These are phyloP conservation scores for Wickerhamiella infanticola DNA, from an alignment of 1,139 yeast genomes.

Conservation along the genomic window DNA sequence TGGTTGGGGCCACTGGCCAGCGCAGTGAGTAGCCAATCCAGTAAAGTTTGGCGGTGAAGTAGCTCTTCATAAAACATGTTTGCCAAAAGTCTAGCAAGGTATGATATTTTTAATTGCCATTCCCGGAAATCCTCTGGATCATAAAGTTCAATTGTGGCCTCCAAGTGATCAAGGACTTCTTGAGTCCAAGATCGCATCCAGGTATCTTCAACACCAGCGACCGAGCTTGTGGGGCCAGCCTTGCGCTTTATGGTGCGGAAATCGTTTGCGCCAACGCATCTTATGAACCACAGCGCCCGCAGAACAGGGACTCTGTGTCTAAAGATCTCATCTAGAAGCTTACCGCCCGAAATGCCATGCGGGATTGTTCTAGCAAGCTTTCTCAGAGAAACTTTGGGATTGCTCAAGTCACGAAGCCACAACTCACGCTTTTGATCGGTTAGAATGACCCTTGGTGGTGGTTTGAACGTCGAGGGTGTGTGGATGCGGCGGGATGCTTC, in stretches of 20 bases:
- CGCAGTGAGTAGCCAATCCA: slow-evolving; percentile 46
- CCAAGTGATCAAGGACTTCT: slow-evolving; percentile 30
- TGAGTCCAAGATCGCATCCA: slow-evolving; percentile 73
- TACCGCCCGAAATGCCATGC: slow-evolving; percentile 68
- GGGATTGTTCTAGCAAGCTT: slow-evolving; percentile 71
- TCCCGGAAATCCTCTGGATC: slow-evolving; percentile 16
- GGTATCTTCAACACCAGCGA: slow-evolving; percentile 27
- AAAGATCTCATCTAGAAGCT: slow-evolving; percentile 57
- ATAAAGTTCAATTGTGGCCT: not conserved
- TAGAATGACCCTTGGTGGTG: slow-evolving; percentile 77
- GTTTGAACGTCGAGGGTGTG: slow-evolving; percentile 42
- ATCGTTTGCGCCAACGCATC: slow-evolving; percentile 76
- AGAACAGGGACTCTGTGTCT: slow-evolving; percentile 50
- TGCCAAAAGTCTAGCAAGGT: slow-evolving; percentile 43
- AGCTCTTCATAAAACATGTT: slow-evolving; percentile 54
- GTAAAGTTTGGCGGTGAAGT: slow-evolving; percentile 44
- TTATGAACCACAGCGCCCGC: slow-evolving; percentile 80
- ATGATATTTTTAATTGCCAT: slow-evolving; percentile 42
- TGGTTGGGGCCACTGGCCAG: slow-evolving; percentile 33
- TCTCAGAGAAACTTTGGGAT: slow-evolving; percentile 46
- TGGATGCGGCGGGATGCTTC: slow-evolving; percentile 49
- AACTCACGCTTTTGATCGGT: slow-evolving; percentile 73
- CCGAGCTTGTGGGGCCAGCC: slow-evolving; percentile 2
- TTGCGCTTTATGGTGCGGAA: slow-evolving; percentile 51
- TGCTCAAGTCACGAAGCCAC: slow-evolving; percentile 72